These are phyloP conservation scores for Spathaspora sp. DNA, from an alignment of 1,139 yeast genomes.

Conservation along the genomic window DNA sequence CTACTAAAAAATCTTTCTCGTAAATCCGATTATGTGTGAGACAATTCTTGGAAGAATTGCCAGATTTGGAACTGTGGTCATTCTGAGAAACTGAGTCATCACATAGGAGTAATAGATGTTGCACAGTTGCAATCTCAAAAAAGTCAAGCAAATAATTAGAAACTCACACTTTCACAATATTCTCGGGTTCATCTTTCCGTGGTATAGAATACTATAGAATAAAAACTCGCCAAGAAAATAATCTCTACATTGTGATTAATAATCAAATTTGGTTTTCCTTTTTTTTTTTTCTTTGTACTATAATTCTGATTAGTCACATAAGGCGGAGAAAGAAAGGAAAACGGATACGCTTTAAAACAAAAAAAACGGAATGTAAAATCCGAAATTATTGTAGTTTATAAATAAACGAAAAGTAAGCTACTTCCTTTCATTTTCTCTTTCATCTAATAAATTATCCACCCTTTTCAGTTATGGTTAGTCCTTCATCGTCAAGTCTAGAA, in stretches of 20 bases:
- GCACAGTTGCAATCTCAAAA: background rate
- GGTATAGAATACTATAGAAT: background rate
- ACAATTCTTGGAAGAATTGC: background rate
- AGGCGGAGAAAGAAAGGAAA: background rate
- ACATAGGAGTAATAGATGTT: background rate
- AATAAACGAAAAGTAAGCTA: background rate
- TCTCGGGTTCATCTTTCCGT: background rate
- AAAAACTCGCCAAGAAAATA: background rate
- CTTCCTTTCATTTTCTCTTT: background rate
- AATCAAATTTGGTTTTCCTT: too few relatives aligned
- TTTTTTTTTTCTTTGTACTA: background rate
- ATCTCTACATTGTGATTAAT: background rate
- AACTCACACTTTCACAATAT: background rate
- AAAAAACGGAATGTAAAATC: too few relatives aligned
- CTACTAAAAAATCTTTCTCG: background rate
- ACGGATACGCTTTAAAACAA: too few relatives aligned
- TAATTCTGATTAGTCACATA: background rate
- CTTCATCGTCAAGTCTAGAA: background rate
- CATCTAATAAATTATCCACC: background rate
- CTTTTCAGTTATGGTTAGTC: background rate
- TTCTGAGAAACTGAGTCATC: too few relatives aligned
- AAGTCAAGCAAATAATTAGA: background rate
- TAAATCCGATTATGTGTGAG: background rate
- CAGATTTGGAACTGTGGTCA: background rate
- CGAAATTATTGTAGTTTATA: too few relatives aligned